Conservation (phyloP, 148 eudicot species). For the Silene latifolia region DNA sequence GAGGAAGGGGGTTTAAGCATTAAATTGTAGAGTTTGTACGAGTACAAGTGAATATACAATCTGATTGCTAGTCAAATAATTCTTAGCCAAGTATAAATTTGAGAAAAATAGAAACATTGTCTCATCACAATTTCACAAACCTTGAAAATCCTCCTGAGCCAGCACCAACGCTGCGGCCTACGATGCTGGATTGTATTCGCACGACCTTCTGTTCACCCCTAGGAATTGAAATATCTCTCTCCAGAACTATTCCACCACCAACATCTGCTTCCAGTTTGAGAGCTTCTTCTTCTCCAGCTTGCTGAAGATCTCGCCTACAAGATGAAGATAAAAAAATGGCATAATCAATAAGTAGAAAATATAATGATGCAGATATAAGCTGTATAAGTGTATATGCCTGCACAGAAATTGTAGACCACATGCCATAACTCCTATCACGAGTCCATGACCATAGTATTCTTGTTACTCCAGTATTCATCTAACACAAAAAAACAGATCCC, state of each 20-base stretch:
- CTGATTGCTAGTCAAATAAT: neutral
- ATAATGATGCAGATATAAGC: neutral
- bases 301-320: slow-evolving; percentile 76
- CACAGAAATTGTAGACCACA: neutral
- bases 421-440: slow-evolving; percentile 7
- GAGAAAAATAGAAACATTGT: neutral
- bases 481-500: neutral
- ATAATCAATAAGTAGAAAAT: neutral
- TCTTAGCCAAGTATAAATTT: neutral
- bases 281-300: slow-evolving; percentile 81
- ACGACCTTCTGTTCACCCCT: slow-evolving; percentile 45
- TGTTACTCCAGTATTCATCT: neutral
- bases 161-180: slow-evolving; percentile 89
- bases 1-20: too few species aligned
- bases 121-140: slow-evolving; percentile 30
- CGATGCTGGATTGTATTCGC: slow-evolving; percentile 62
- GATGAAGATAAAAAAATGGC: slow-evolving; percentile 4
- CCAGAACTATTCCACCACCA: slow-evolving; percentile 78
- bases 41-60: too few species aligned
- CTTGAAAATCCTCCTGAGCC: slow-evolving; percentile 99
- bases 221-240: slow-evolving; percentile 56
- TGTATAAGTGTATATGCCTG: neutral
- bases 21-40: too few species aligned
- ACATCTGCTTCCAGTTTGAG: slow-evolving; percentile 80
- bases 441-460: neutral